These are phyloP conservation scores for Leishmania aethiopica DNA, from an alignment of 208 protist genomes.

Conservation along the genomic window DNA sequence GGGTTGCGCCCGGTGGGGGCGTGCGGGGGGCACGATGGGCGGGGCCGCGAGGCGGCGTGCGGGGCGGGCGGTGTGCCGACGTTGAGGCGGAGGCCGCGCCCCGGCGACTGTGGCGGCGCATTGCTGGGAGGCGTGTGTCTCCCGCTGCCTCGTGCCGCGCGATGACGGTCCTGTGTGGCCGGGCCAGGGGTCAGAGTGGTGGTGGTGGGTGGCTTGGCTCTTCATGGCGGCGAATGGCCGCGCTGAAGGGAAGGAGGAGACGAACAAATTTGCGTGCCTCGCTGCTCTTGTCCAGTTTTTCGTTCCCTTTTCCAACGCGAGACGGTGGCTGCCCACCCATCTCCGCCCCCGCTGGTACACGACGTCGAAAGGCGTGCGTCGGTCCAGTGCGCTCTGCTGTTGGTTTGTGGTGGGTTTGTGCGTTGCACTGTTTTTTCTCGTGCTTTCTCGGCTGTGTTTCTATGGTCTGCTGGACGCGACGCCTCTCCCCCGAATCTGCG, in stretches of 20 bases:
- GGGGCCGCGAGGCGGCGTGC: no score
- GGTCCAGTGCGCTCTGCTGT: background rate
- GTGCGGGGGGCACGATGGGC: no score
- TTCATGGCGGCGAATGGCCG: background rate
- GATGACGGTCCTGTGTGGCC: background rate
- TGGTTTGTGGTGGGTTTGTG: background rate
- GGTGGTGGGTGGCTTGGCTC: background rate
- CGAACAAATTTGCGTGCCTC: background rate
- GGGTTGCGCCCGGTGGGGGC: background rate
- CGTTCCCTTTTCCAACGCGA: no score
- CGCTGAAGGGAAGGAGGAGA: background rate
- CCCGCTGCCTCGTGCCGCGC: background rate
- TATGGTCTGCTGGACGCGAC: background rate
- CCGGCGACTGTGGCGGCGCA: background rate
- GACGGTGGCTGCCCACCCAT: no score
- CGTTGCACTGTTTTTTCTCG: background rate
- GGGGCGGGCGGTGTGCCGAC: background rate
- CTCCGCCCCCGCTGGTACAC: no score
- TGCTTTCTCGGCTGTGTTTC: background rate
- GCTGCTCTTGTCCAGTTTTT: conserved; percentile 1
- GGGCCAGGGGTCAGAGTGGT: background rate
- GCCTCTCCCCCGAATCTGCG: background rate
- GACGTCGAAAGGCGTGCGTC: background rate
- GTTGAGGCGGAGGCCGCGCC: no score
- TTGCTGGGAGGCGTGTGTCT: background rate